Conservation (phyloP, 2,329 filamentous ascomycete genomes). For the Aspergillus costaricaensis region DNA sequence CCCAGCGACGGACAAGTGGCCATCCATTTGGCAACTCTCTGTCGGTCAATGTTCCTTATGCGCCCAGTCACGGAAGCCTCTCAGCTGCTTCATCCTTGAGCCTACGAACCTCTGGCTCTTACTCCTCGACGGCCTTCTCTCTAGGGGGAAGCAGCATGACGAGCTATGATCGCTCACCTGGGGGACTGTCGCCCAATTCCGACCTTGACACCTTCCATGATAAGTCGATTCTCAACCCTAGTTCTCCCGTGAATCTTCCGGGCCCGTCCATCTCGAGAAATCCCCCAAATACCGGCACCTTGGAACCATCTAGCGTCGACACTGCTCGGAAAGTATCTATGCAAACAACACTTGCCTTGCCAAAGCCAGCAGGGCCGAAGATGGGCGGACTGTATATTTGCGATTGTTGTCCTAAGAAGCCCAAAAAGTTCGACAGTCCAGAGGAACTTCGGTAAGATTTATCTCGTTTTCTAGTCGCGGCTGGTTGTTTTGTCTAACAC, state of each 20-base stretch:
- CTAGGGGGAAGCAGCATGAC: conserved; percentile 64
- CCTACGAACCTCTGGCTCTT: conserved; percentile 60
- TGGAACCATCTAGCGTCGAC: conserved; percentile 44
- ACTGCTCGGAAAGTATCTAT: conserved; percentile 52
- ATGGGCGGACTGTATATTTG: conserved; percentile 69
- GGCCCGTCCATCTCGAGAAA: conserved; percentile 41
- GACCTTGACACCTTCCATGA: conserved; percentile 57
- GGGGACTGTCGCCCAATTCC: conserved; percentile 60
- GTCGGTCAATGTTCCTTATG: conserved; percentile 57
- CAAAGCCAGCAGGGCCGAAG: conserved; percentile 45
- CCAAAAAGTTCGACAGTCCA: conserved; percentile 85
- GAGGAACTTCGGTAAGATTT: conserved; percentile 77
- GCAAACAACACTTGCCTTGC: conserved; percentile 33
- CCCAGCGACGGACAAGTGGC: conserved; percentile 54
- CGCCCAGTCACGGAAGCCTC: conserved; percentile 60
- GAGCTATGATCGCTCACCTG: conserved; percentile 64
- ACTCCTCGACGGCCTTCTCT: conserved; percentile 64
- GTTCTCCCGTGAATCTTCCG: conserved; percentile 47
- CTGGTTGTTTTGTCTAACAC: not conserved
- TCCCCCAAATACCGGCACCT: conserved; percentile 36
- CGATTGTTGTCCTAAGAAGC: conserved; percentile 95
- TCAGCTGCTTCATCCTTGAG: conserved; percentile 67
- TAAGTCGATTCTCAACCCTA: conserved; percentile 51
- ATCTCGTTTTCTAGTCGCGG: not conserved
- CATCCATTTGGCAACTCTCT: conserved; percentile 59